These are phyloP conservation scores for Hypoxylon sp. DNA, from an alignment of 2,329 filamentous ascomycete genomes.

Conservation along the genomic window DNA sequence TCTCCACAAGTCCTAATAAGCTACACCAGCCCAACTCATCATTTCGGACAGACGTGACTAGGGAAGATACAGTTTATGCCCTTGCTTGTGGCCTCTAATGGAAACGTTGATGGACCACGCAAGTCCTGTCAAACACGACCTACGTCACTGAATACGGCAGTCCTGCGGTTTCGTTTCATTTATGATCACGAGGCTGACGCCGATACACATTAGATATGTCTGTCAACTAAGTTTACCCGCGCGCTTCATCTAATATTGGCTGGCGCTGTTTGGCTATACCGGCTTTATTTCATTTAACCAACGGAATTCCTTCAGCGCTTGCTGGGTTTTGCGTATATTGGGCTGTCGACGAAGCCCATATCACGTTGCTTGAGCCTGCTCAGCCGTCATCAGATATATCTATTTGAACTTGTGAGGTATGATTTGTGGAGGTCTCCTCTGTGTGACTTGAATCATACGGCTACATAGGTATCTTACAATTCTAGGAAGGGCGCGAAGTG, in stretches of 20 bases:
- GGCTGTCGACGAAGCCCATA: not conserved
- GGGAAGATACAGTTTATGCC: not conserved
- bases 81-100: not conserved
- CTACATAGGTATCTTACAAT: not conserved
- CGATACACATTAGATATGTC: not conserved
- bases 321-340: not conserved
- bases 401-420: not conserved
- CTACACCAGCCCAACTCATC: constrained; percentile 1
- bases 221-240: not conserved
- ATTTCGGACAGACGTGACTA: not conserved
- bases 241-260: not conserved
- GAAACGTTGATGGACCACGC: not conserved
- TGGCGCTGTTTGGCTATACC: not conserved
- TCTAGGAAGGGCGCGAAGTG: constrained; percentile 8
- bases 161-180: not conserved
- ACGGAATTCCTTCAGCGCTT: not conserved
- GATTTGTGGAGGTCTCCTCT: not conserved
- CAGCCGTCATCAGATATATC: not conserved
- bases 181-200: not conserved
- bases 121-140: not conserved
- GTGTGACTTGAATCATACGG: not conserved
- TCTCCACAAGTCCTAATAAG: not conserved
- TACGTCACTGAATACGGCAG: not conserved
- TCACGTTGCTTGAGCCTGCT: not conserved
- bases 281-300: not conserved